Percentiles rank a stretch among this genome's conserved stretches.
phyloP scores from a whole-genome alignment of 1,139 yeast species.

The Hemisphaericaspora subhashii region DNA sequence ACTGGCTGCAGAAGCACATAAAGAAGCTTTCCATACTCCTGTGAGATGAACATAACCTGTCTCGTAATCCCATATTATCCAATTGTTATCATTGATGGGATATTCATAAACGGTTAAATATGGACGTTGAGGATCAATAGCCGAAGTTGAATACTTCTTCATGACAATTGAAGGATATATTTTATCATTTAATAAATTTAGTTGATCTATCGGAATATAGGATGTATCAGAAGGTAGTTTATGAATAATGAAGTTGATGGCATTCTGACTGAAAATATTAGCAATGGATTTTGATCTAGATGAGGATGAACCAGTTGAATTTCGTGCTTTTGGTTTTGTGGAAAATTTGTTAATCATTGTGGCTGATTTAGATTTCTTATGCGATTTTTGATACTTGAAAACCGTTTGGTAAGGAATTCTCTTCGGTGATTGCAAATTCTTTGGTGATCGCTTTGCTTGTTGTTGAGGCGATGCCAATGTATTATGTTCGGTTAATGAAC shows the following conservation, averaged over 20 bases:
- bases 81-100: conserved; percentile 52
- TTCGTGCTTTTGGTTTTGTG: not conserved
- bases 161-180: conserved; percentile 44
- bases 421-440: not conserved
- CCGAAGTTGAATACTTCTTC: conserved; percentile 74
- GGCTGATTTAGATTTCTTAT: not conserved
- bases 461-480: not conserved
- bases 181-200: conserved; percentile 7
- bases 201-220: conserved; percentile 2
- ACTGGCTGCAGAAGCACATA: conserved; percentile 19
- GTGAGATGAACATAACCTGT: conserved; percentile 90
- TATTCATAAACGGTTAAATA: conserved; percentile 75
- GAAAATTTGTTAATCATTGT: not conserved
- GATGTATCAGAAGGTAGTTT: not conserved
- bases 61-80: conserved; percentile 86
- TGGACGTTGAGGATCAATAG: conserved; percentile 55
- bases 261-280: conserved; percentile 5
- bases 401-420: not conserved
- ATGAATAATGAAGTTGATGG: conserved; percentile 12
- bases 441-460: not conserved
- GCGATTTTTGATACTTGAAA: not conserved
- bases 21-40: conserved; percentile 83
- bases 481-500: not conserved
- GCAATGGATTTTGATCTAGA: conserved; percentile 4
- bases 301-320: not conserved